phyloP scores from a whole-genome alignment of 2,329 filamentous ascomycete species.

The Shiraia sp. region DNA sequence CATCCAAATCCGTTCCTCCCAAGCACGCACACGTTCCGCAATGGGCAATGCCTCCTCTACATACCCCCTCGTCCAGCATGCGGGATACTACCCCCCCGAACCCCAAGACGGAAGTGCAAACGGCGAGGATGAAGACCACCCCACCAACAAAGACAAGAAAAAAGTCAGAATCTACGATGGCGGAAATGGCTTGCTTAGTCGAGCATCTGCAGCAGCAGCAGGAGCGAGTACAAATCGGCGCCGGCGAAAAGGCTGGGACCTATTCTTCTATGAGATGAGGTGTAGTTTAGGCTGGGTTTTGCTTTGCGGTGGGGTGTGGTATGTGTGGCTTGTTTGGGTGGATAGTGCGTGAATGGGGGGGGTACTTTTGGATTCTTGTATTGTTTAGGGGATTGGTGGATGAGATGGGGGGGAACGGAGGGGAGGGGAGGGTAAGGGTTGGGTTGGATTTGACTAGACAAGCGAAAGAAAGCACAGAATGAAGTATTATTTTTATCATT shows the following conservation, averaged over 20 bases:
- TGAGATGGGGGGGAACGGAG: too few relatives aligned
- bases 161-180: too few relatives aligned
- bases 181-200: too few relatives aligned
- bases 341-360: conserved; percentile 14
- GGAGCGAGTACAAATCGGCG: background rate
- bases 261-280: conserved; percentile 64
- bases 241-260: conserved; percentile 40
- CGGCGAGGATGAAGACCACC: too few relatives aligned
- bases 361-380: too few relatives aligned
- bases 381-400: too few relatives aligned
- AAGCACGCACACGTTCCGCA: conserved; percentile 44
- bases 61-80: conserved; percentile 47
- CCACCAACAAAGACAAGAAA: too few relatives aligned
- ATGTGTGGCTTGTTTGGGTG: conserved; percentile 66
- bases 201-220: too few relatives aligned
- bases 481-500: conserved; percentile 3
- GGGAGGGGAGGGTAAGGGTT: conserved; percentile 52
- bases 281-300: conserved; percentile 66
- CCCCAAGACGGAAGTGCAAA: too few relatives aligned
- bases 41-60: conserved; percentile 37
- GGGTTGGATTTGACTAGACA: too few relatives aligned
- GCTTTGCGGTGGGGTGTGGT: conserved; percentile 66
- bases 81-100: conserved; percentile 43
- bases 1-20: conserved; percentile 33
- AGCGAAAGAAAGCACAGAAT: too few relatives aligned